Conservation (phyloP, 495 filamentous ascomycete species). For the Achaetomiella virescens region DNA sequence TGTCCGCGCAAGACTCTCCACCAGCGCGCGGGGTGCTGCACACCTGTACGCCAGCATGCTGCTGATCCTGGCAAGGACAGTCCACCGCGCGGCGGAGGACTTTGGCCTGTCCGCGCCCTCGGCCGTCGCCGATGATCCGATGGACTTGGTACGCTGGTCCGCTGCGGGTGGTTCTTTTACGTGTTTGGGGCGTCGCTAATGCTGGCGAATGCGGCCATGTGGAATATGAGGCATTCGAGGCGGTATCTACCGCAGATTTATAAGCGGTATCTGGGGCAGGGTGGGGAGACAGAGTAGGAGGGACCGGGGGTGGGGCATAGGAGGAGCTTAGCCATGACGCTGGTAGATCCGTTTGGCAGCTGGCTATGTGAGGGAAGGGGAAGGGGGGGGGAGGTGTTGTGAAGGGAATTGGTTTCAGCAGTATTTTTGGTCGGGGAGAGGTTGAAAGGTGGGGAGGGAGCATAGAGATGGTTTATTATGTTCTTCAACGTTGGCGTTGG, state of each 20-base stretch:
- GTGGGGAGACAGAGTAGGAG: constrained; percentile 61
- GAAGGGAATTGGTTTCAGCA: constrained; percentile 5
- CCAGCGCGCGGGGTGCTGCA: constrained; percentile 52
- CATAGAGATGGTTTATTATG: too few relatives aligned
- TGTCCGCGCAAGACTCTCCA: constrained; percentile 45
- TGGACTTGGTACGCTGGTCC: constrained; percentile 44
- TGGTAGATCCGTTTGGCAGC: constrained; percentile 62
- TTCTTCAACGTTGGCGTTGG: too few relatives aligned
- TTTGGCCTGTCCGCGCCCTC: constrained; percentile 13
- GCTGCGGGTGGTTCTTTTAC: constrained; percentile 68
- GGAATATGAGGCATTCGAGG: constrained; percentile 60
- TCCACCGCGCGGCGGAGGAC: constrained; percentile 64
- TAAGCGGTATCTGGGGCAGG: constrained; percentile 56
- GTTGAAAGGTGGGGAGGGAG: neutral
- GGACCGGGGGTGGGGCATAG: constrained; percentile 58
- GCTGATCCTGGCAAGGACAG: constrained; percentile 56
- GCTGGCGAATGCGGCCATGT: constrained; percentile 53
- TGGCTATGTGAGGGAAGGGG: constrained; percentile 46
- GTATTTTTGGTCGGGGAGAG: neutral
- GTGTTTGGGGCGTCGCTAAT: constrained; percentile 64
- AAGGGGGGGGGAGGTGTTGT: constrained; percentile 14
- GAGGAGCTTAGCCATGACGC: constrained; percentile 46
- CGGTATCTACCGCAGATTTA: constrained; percentile 54
- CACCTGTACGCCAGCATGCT: constrained; percentile 57
- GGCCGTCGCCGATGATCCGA: neutral